Percentiles rank a stretch among this genome's conserved stretches.
These are phyloP conservation scores for Linnemannia elongata DNA, from an alignment of 192 early-diverging fungal genomes.

Conservation along the genomic window DNA sequence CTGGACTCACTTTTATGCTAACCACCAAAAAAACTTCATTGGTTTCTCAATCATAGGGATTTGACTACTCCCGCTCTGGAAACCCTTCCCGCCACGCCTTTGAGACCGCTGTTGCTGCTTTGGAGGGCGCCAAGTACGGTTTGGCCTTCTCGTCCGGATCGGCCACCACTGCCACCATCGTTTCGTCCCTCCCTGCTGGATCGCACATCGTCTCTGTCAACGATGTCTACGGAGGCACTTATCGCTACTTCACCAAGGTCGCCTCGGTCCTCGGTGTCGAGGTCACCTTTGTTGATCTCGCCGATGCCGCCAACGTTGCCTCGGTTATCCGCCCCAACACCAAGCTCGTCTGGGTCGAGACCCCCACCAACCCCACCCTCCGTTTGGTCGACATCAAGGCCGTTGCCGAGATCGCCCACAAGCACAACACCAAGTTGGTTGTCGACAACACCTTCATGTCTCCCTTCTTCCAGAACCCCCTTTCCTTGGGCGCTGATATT, in stretches of 20 bases:
- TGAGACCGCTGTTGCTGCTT: slow-evolving; percentile 90
- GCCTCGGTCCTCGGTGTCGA: slow-evolving; percentile 75
- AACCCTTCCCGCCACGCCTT: slow-evolving; percentile 85
- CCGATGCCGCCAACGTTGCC: slow-evolving; percentile 74
- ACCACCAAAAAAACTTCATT: not conserved
- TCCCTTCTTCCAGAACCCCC: slow-evolving; percentile 92
- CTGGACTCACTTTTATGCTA: not conserved
- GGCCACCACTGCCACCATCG: slow-evolving; percentile 85
- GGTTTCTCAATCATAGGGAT: slow-evolving; percentile 56
- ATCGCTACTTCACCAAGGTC: slow-evolving; percentile 91
- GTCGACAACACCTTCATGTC: slow-evolving; percentile 92
- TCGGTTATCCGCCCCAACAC: slow-evolving; percentile 78
- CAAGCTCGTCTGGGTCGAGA: slow-evolving; percentile 88
- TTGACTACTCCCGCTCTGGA: slow-evolving; percentile 86
- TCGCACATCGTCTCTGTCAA: slow-evolving; percentile 88
- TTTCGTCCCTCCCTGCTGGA: slow-evolving; percentile 76
- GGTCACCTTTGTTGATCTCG: slow-evolving; percentile 85
- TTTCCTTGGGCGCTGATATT: slow-evolving; percentile 94
- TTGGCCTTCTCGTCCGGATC: slow-evolving; percentile 89
- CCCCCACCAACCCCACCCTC: slow-evolving; percentile 91
- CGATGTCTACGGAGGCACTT: slow-evolving; percentile 93
- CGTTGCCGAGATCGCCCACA: slow-evolving; percentile 74
- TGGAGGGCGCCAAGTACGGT: slow-evolving; percentile 92
- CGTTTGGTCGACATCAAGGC: slow-evolving; percentile 84
- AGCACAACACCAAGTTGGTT: slow-evolving; percentile 74